Evolutionary conservation across 2,329 filamentous ascomycete species (phyloP).

Genomic region (Penicillium polonicum): DNA sequence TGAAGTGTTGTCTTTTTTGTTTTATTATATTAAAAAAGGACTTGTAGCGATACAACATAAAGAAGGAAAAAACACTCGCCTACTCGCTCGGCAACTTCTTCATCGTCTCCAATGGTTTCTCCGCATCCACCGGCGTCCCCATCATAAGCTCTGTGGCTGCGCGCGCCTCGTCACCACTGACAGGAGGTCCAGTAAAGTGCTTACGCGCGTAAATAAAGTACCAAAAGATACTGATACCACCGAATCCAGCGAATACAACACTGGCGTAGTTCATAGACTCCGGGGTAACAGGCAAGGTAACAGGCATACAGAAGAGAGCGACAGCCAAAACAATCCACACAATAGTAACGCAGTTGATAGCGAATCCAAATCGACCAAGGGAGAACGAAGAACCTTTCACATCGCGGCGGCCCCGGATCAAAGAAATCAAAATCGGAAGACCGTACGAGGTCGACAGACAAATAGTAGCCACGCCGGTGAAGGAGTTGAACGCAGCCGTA

Average conservation of each 20-base stretch:
- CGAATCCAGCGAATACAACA: conserved; percentile 65
- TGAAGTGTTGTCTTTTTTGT: neutral
- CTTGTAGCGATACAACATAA: conserved; percentile 4
- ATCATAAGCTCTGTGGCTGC: conserved; percentile 33
- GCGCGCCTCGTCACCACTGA: conserved; percentile 30
- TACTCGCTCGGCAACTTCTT: conserved; percentile 20
- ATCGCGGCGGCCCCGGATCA: conserved; percentile 64
- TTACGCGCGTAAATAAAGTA: conserved; percentile 63
- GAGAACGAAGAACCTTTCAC: conserved; percentile 67
- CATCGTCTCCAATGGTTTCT: conserved; percentile 28
- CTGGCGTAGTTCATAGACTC: conserved; percentile 66
- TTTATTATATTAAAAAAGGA: neutral
- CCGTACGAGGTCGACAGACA: conserved; percentile 74
- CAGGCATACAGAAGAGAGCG: conserved; percentile 74
- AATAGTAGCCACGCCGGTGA: conserved; percentile 77
- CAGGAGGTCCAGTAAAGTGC: conserved; percentile 61
- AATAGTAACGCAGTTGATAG: conserved; percentile 68
- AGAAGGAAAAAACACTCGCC: neutral
- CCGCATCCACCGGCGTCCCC: conserved; percentile 34
- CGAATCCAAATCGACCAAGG: conserved; percentile 65
- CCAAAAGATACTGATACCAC: conserved; percentile 59
- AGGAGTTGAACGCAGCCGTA: conserved; percentile 73
- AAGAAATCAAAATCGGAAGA: conserved; percentile 69
- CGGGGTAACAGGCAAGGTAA: conserved; percentile 57
- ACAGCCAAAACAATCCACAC: conserved; percentile 69